Evolutionary conservation across 345 rosid genomes (phyloP), one percentile per base, ranked within the genome.

Genomic region (Jatropha curcas): DNA sequence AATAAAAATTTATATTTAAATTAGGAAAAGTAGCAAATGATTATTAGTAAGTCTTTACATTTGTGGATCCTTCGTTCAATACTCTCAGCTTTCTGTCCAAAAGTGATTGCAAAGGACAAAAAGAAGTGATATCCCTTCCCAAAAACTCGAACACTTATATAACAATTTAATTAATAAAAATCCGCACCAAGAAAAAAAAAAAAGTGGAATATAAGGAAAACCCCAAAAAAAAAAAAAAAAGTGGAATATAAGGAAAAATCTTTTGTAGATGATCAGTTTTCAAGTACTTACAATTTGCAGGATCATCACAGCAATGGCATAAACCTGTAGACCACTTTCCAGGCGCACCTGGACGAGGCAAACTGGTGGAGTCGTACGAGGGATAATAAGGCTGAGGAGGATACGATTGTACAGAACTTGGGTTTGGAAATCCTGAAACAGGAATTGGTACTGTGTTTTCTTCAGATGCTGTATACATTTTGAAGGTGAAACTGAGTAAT

Each of bases 301-400:
- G 77, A 45, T 67, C 81, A 65, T 83, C 83, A 28, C 69, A 83
- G 48, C 86, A 83, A 33, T 74, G 79, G 73, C 83, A 79, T 28
- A 82, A 79, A 63, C 83, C 83, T 37, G 70, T 67, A 31, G 65
- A 50, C 71, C 68, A 72, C 53, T 51, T 67, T 24, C 68, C 52
- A 39, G 51, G 30, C 2, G 30, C 16, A 1, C 4, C 22, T 17
- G 27, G 33, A 33, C 1, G 58, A 46, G 16, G 34, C 59, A 46
- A 2, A 22, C 22, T 37, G 52, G 72, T 30, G 35, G 62, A 14
- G 35, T 43, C 13, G 19, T 43, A 43, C 7, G 68, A n/a, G n/a
- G n/a, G 14, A 43, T 31, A 9, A 65, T 63, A 39, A 39, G 66
- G 7, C 14, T 2, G 61, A 13, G 34, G 50, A 55, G 62, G 5